Evolutionary conservation across 2,329 filamentous ascomycete genomes (phyloP), one percentile per base, ranked within the genome.

Genomic region (Zarea fungicola): DNA sequence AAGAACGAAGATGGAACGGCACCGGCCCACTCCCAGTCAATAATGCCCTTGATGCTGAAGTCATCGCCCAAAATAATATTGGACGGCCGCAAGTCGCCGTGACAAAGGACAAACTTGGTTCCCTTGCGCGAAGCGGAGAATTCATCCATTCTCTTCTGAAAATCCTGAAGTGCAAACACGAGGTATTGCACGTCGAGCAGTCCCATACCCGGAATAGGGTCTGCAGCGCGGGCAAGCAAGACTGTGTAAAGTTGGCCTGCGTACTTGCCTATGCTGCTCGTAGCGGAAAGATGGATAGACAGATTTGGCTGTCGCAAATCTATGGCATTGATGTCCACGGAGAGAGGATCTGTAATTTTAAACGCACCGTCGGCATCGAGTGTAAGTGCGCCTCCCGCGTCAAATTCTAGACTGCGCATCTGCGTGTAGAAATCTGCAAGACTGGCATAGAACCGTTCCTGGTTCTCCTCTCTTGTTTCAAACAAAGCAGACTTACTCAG

Each of bases 11-110:
- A 11, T 9, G 48, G 48, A 14, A 49, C 40, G 2, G 40, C 44
- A 7, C 32, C 40, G 10, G 41, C 42, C 49, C 49, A 47, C 22
- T 51, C 49, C 49, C 49, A 51, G 31, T 48, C 49, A 22, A 51
- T 42, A 37, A 51, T 51, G 9, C 42, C 49, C 21, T 36, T 42
- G 31, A 51, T 46, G 35, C 29, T 42, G 14, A 25, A 39, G 36
- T 47, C 42, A 9, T 37, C 43, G 18, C 21, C 41, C 7, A 51
- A 10, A n/a, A 51, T 42, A 21, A 51, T 51, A 10, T 51, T 51
- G 3, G 29, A 36, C 8, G 49, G 49, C n/a, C 28, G 44, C 25
- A 48, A 26, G 25, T 51, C 45, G 8, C 49, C 49, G 22, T 51
- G 49, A 3, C 31, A 19, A 4, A 51, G 28, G 11, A 51, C 49